phyloP scores from a whole-genome alignment of 2,329 filamentous ascomycete species.

The Colletotrichum graminicola region DNA sequence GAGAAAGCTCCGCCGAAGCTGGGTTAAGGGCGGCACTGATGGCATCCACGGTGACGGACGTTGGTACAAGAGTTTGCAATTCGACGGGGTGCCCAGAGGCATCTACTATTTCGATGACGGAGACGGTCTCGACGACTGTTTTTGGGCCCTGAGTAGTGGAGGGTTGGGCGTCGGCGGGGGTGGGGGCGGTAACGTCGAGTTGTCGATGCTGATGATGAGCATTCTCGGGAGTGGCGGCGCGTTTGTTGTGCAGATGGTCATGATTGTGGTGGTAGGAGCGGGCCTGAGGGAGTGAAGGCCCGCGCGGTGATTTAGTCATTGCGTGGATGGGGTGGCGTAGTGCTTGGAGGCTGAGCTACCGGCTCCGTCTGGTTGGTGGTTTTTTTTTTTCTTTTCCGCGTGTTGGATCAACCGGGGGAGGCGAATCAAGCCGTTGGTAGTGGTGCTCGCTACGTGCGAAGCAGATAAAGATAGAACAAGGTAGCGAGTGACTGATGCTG shows the following conservation, averaged over 20 bases:
- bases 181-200: conserved; percentile 45
- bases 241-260: conserved; percentile 48
- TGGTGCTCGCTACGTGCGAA: conserved; percentile 25
- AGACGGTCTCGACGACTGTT: conserved; percentile 67
- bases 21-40: conserved; percentile 28
- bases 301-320: conserved; percentile 60
- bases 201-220: conserved; percentile 47
- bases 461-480: conserved; percentile 32
- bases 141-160: conserved; percentile 44
- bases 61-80: conserved; percentile 57
- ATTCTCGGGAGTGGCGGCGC: conserved; percentile 46
- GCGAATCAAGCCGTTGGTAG: conserved; percentile 30
- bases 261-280: conserved; percentile 51
- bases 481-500: conserved; percentile 34
- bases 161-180: conserved; percentile 39
- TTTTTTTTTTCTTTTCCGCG: not conserved
- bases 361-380: conserved; percentile 19
- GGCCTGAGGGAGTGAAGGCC: conserved; percentile 64
- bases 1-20: conserved; percentile 14
- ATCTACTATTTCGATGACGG: conserved; percentile 66
- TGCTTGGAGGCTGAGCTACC: conserved; percentile 38
- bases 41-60: conserved; percentile 54
- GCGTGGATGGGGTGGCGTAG: conserved; percentile 53
- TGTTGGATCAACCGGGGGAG: conserved; percentile 31
- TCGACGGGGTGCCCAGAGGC: conserved; percentile 59